Conservation (phyloP, 441 rosid genomes). For the Euphorbia schlechtendalii region DNA sequence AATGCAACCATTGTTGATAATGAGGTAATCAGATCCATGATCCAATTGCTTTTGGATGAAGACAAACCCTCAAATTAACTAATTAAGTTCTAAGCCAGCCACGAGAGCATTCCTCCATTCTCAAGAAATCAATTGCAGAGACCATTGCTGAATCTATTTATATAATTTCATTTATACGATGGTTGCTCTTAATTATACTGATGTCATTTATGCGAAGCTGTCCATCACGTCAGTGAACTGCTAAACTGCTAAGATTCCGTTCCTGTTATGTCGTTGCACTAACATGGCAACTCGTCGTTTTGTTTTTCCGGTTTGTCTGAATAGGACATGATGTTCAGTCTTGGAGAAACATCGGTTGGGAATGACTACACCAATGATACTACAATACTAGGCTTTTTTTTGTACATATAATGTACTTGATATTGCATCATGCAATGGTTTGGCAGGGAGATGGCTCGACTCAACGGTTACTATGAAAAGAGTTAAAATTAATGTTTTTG, state of each 20-base stretch:
- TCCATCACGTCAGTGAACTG: not conserved
- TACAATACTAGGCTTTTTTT: no score
- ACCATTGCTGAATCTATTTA: not conserved
- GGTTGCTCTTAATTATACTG: not conserved
- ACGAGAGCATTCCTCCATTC: not conserved
- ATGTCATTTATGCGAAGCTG: not conserved
- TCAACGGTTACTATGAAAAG: no score
- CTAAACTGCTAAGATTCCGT: not conserved
- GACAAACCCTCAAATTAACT: constrained; percentile 35
- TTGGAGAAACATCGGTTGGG: not conserved
- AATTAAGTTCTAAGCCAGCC: constrained; percentile 16
- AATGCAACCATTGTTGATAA: constrained; percentile 47
- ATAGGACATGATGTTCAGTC: not conserved
- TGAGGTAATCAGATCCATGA: constrained; percentile 70
- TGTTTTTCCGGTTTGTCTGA: not conserved
- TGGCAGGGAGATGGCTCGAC: no score
- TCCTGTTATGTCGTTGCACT: not conserved
- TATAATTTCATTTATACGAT: no score
- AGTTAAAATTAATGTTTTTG: no score
- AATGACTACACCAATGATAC: not conserved
- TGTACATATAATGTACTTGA: not conserved
- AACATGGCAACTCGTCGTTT: not conserved
- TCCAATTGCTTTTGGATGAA: constrained; percentile 73
- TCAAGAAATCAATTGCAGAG: not conserved
- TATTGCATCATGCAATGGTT: not conserved